Conservation (phyloP, 805 yeast species). For the Kuraishia ogatae region DNA sequence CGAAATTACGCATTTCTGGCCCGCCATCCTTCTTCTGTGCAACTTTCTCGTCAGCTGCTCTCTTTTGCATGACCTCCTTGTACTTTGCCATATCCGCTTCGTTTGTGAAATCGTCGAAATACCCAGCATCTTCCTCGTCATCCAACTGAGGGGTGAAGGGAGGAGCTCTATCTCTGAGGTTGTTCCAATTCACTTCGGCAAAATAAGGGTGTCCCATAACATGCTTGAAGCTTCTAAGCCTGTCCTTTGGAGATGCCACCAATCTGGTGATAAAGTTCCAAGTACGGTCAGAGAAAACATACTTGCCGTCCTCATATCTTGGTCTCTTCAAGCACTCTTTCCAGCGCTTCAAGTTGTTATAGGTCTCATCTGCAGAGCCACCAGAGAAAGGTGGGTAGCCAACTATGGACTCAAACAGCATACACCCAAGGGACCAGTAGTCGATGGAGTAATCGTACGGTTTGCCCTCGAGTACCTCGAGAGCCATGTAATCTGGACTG, state of each 20-base stretch:
- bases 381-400: slow-evolving; percentile 98
- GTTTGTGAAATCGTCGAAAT: slow-evolving; percentile 94
- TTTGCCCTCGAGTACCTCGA: slow-evolving; percentile 92
- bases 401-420: slow-evolving; percentile 89
- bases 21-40: slow-evolving; percentile 56
- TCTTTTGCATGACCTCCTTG: slow-evolving; percentile 93
- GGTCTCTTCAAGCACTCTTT: slow-evolving; percentile 83
- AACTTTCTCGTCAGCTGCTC: slow-evolving; percentile 72
- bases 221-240: slow-evolving; percentile 75
- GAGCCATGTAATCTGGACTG: slow-evolving; percentile 98
- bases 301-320: slow-evolving; percentile 82
- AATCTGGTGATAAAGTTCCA: slow-evolving; percentile 81
- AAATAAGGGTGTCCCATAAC: slow-evolving; percentile 76
- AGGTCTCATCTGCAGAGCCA: slow-evolving; percentile 87
- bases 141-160: slow-evolving; percentile 97
- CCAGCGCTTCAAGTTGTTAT: slow-evolving; percentile 90
- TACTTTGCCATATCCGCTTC: slow-evolving; percentile 97
- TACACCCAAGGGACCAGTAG: slow-evolving; percentile 98
- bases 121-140: slow-evolving; percentile 97
- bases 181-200: slow-evolving; percentile 72
- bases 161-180: slow-evolving; percentile 63
- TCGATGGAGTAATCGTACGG: slow-evolving; percentile 94
- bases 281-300: slow-evolving; percentile 90
- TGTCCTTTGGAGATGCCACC: slow-evolving; percentile 68
- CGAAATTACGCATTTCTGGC: slow-evolving; percentile 62